Base-by-base conservation (phyloP, 2,329 filamentous ascomycete genomes). In the Zymoseptoria brevis region DNA sequence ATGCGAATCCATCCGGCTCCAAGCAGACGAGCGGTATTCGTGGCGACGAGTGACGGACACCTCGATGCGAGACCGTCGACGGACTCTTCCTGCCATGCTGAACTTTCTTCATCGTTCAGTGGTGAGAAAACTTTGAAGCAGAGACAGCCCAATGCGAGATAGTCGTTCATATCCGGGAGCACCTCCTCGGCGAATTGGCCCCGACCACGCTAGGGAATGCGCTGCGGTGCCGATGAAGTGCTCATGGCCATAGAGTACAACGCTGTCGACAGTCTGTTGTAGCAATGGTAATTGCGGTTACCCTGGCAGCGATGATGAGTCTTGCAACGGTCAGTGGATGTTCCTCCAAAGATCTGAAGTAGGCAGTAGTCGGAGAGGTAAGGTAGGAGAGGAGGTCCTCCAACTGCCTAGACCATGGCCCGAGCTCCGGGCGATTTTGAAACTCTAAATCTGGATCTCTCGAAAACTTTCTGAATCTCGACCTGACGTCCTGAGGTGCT, bases 61-160 rank as follows among this genome's bases (percentile, higher is more conserved):
- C 35, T 45, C 35, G 35, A 45, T 26, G 29, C 35, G 13, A 45
- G 13, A n/a, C 35, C 16, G 16, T 45, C 35, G 35, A 45, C 7
- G 35, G 13, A 45, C 13, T 13, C 35, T 45, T 45, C 35, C 13
- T 45, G 35, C 35, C 35, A 45, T 16, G 4, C 13, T 45, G 35
- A n/a, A n/a, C 9, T 6, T n/a, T 45, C 35, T 45, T 45, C 35
- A n/a, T 45, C 35, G 16, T 16, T 6, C 0, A n/a, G 13, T 16
- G 13, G 2, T n/a, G 35, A 48, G 24, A 56, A 49, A 16, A 62
- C 59, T 56, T 66, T 60, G 19, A 64, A 57, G 7, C 50, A 41
- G 1, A 70, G 50, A 51, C 67, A 67, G n/a, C 68, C 68, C 6
- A 70, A 55, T 2, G 68, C 56, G 2, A 70, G 9, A 51, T 66